phyloP scores from a whole-genome alignment of 306 rosid species.

The Canavalia gladiata region DNA sequence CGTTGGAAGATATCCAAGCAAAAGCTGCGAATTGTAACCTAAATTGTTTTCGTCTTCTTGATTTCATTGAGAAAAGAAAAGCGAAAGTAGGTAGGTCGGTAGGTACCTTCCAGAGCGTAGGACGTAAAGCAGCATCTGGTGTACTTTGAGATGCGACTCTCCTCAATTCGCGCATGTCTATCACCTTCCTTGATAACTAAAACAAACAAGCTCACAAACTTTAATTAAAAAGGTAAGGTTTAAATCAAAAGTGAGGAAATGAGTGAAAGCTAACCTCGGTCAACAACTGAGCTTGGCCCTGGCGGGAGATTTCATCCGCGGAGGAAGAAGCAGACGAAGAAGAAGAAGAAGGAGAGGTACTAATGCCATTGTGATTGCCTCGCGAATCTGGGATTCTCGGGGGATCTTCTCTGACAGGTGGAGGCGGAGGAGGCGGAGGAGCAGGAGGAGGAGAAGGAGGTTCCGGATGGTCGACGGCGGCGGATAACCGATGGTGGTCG shows the following conservation, averaged over 20 bases:
- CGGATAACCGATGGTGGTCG: constrained; percentile 64
- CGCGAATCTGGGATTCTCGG: constrained; percentile 55
- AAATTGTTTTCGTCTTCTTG: background rate
- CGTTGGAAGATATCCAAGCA: constrained; percentile 82
- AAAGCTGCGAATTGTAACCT: constrained; percentile 63
- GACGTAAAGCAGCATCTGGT: constrained; percentile 86
- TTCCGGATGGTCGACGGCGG: constrained; percentile 1
- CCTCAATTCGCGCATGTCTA: constrained; percentile 74
- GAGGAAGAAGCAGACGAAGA: constrained; percentile 51
- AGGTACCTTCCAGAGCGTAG: constrained; percentile 88
- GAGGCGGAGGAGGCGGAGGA: constrained; percentile 55
- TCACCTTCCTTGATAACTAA: constrained; percentile 80
- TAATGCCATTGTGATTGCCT: constrained; percentile 43
- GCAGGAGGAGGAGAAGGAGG: constrained; percentile 70
- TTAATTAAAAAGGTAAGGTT: no score
- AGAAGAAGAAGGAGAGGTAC: constrained; percentile 42
- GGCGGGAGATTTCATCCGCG: constrained; percentile 62
- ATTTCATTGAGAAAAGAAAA: background rate
- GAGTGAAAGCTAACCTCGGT: constrained; percentile 64
- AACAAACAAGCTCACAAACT: background rate
- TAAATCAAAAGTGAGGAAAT: background rate
- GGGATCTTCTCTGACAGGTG: constrained; percentile 51
- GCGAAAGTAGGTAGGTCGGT: no score
- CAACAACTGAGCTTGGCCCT: constrained; percentile 51
- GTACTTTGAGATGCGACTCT: constrained; percentile 85